Evolutionary conservation across 148 eudicot species (phyloP), one percentile per base, ranked within the genome.

Genomic region (Mesembryanthemum crystallinum): DNA sequence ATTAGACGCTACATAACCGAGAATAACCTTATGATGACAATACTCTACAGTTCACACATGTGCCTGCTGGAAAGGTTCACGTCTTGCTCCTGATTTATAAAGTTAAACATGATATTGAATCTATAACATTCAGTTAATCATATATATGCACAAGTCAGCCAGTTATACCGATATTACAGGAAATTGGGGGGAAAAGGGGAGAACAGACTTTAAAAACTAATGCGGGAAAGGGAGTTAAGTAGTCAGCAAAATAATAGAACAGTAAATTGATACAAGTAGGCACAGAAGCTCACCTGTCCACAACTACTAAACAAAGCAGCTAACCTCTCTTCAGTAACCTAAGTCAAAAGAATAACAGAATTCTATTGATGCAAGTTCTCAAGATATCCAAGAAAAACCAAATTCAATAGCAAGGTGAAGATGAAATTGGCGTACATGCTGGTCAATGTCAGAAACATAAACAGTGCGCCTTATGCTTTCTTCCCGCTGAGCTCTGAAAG

Each of bases 271-370:
- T 42, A 67, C 32, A 7, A 13, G 17, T 33, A 62, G 45, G 29
- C 68, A 71, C 10, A 42, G 29, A 49, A 62, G 10, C 67, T 88
- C 87, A 94, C 98, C 80, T 90, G 93, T 52, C 98, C 98, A 77
- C 90, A 88, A 70, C 72, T 74, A 79, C 82, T 86, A 80, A 94
- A 94, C 77, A 94, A 83, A 35, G 91, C 91, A 77, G 98, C 97
- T 72, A 94, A 94, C 76, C 82, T 87, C 84, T 91, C 98, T 81
- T 94, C 97, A 73, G 98, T 89, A 71, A 91, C 86, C 98, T 94
- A 80, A 67, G 25, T 77, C 35, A 73, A 73, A 54, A 67, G 74
- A 73, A 32, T 33, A 74, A 64, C 27, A 78, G 57, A 35, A 30
- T 58, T 47, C 29, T 59, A 65, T 78, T 42, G 78, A 24, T 64